A percentile compares a stretch with the other conserved stretches of the same genome.
Evolutionary conservation across 2,329 filamentous ascomycete species (phyloP).

Genomic region (Aspergillus quadrilineatus): DNA sequence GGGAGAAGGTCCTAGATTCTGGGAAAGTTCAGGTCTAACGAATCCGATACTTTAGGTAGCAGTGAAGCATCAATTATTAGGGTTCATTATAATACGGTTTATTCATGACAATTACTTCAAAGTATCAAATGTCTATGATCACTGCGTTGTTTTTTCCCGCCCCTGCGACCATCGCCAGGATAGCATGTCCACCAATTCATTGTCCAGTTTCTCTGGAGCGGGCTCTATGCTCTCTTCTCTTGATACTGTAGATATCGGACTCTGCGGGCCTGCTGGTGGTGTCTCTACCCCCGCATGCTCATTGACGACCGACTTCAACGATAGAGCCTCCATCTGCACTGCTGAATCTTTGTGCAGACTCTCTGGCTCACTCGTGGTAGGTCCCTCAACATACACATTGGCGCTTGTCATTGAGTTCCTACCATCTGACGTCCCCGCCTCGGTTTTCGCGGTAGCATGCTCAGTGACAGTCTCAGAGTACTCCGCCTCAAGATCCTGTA

Average conservation of each 20-base stretch:
- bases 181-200: conserved; percentile 4
- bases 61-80: no score
- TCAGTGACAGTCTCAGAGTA: neutral
- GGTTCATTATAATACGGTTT: no score
- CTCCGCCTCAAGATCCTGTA: conserved; percentile 8
- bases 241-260: neutral
- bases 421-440: neutral
- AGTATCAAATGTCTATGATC: neutral
- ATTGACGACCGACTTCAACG: neutral
- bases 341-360: neutral
- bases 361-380: neutral
- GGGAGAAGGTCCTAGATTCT: no score
- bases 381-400: neutral
- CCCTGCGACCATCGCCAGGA: conserved; percentile 7
- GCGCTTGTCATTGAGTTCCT: neutral
- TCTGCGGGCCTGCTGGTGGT: neutral
- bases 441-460: no score
- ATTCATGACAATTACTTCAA: no score
- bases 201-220: conserved; percentile 9
- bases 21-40: no score
- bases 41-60: no score
- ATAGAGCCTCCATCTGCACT: neutral
- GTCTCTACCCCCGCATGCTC: no score
- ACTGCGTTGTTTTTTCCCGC: neutral
- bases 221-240: neutral